These are phyloP conservation scores for Pulveroboletus sp. DNA, from an alignment of 768 basidiomycete genomes.

Conservation along the genomic window DNA sequence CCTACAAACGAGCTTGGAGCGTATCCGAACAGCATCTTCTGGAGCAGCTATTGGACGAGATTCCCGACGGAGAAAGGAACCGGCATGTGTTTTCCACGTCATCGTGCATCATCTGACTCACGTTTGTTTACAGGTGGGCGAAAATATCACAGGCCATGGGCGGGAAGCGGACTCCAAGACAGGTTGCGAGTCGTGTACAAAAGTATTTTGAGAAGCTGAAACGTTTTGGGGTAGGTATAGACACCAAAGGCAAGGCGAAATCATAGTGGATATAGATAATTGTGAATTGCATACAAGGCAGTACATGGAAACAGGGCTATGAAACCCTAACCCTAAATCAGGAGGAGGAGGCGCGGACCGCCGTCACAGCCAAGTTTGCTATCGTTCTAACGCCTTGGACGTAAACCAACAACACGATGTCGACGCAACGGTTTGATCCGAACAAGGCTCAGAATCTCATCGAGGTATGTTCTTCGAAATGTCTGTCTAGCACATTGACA, in stretches of 20 bases:
- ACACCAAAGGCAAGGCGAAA: slow-evolving; percentile 24
- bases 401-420: slow-evolving; percentile 37
- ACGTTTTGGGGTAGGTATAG: slow-evolving; percentile 59
- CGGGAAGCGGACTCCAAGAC: slow-evolving; percentile 70
- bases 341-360: neutral
- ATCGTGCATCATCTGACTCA: slow-evolving; percentile 9
- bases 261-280: slow-evolving; percentile 8
- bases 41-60: slow-evolving; percentile 70
- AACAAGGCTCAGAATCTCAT: slow-evolving; percentile 88
- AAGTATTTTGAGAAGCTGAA: slow-evolving; percentile 87
- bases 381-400: slow-evolving; percentile 8
- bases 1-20: slow-evolving; percentile 83
- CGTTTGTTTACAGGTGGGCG: slow-evolving; percentile 53
- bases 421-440: slow-evolving; percentile 69
- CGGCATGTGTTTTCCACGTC: slow-evolving; percentile 41
- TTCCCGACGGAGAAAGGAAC: slow-evolving; percentile 75
- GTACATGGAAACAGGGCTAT: neutral
- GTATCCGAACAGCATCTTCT: slow-evolving; percentile 73
- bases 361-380: neutral
- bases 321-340: slow-evolving; percentile 22
- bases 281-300: neutral
- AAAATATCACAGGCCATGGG: slow-evolving; percentile 83
- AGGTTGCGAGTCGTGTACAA: slow-evolving; percentile 87
- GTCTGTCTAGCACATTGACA: slow-evolving; percentile 11
- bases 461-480: slow-evolving; percentile 56